Percentiles rank a stretch among this genome's conserved stretches.
Conservation (phyloP, 371 early-diverging fungal species). For the Apophysomyces variabilis region DNA sequence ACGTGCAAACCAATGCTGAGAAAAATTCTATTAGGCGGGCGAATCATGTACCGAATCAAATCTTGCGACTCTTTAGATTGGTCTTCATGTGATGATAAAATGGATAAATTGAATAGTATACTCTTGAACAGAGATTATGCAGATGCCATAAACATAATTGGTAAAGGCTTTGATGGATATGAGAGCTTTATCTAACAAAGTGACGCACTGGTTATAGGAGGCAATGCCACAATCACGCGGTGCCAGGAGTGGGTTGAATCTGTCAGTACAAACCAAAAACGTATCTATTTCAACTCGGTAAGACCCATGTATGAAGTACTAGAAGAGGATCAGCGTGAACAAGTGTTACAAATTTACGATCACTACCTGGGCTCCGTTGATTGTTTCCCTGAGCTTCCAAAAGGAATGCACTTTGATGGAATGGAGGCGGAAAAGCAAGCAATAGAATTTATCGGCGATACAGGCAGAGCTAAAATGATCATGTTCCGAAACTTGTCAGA, state of each 20-base stretch:
- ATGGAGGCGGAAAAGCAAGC: background rate
- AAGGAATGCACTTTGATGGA: slow-evolving; percentile 6
- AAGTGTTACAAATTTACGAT: background rate
- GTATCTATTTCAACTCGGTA: background rate
- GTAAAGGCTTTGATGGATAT: background rate
- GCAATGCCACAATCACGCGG: background rate
- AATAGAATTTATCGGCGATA: background rate
- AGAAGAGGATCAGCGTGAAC: background rate
- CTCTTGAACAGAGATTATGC: background rate
- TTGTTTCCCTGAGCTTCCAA: background rate
- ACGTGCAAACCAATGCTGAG: background rate
- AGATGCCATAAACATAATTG: background rate
- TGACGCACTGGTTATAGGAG: background rate
- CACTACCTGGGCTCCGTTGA: background rate
- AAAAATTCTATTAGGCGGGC: background rate
- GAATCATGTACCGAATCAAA: background rate
- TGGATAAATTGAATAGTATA: background rate
- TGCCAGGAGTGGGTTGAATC: background rate
- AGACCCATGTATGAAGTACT: background rate
- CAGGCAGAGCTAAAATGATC: background rate
- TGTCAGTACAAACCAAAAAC: background rate
- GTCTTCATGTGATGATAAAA: background rate
- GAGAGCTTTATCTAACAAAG: background rate
- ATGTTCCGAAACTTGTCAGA: background rate
- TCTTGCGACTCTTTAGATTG: background rate